phyloP scores from a whole-genome alignment of 1,284 basidiomycete genomes.

The Rhodotorula sp. region DNA sequence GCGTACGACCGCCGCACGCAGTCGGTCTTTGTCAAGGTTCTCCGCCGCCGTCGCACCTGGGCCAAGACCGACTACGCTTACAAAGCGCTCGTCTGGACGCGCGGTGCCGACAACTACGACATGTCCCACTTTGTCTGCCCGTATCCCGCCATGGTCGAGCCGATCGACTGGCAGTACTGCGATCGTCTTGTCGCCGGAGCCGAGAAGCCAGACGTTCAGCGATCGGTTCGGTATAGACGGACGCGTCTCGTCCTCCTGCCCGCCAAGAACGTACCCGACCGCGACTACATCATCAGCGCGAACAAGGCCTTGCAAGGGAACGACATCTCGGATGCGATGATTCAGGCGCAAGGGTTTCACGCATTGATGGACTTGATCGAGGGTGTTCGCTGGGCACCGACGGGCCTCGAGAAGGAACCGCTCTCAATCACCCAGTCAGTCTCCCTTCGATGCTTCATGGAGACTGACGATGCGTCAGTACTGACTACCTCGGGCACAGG shows the following conservation, averaged over 20 bases:
- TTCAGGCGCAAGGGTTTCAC: slow-evolving; percentile 36
- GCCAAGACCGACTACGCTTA: slow-evolving; percentile 66
- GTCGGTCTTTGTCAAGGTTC: slow-evolving; percentile 81
- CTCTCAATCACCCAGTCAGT: slow-evolving; percentile 42
- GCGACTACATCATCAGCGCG: slow-evolving; percentile 58
- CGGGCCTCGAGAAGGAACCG: slow-evolving; percentile 58
- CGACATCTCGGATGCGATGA: slow-evolving; percentile 27
- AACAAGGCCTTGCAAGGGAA: slow-evolving; percentile 58
- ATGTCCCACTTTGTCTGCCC: slow-evolving; percentile 55
- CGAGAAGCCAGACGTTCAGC: slow-evolving; percentile 41
- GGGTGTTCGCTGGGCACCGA: slow-evolving; percentile 69
- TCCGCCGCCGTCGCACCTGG: slow-evolving; percentile 72
- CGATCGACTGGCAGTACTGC: slow-evolving; percentile 50
- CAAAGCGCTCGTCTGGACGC: slow-evolving; percentile 86
- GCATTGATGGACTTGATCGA: slow-evolving; percentile 48
- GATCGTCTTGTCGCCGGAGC: slow-evolving; percentile 51
- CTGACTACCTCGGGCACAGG: not conserved
- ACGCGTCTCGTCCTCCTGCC: slow-evolving; percentile 94
- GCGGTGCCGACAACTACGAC: slow-evolving; percentile 74
- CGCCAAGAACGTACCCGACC: slow-evolving; percentile 63
- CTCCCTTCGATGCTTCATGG: slow-evolving; percentile 56
- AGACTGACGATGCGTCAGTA: slow-evolving; percentile 56
- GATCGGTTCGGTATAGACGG: slow-evolving; percentile 69
- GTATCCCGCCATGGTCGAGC: slow-evolving; percentile 40
- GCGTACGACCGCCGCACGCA: slow-evolving; percentile 74